Evolutionary conservation across 805 yeast species (phyloP).

Genomic region (Candida arabinofermentans): DNA sequence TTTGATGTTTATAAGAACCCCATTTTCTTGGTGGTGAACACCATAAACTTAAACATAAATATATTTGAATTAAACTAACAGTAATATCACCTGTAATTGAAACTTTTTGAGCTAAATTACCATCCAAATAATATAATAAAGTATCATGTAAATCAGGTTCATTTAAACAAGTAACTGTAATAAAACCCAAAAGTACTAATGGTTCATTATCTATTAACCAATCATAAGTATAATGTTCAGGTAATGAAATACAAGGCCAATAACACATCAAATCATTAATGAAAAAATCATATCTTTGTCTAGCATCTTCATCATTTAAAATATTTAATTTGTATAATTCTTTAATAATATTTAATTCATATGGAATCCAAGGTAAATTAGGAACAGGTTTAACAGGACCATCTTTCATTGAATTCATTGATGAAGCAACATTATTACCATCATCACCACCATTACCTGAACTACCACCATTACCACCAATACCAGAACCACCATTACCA

Average conservation of each 20-base stretch:
- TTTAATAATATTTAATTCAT: conserved; percentile 33
- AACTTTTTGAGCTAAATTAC: conserved; percentile 40
- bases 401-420: conserved; percentile 34
- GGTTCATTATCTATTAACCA: conserved; percentile 41
- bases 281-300: conserved; percentile 33
- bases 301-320: conserved; percentile 33
- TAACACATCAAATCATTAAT: conserved; percentile 36
- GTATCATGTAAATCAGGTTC: conserved; percentile 40
- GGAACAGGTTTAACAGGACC: conserved; percentile 32
- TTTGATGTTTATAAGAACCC: conserved; percentile 51
- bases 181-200: conserved; percentile 37
- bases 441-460: conserved; percentile 2
- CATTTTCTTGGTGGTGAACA: conserved; percentile 47
- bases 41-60: conserved; percentile 47
- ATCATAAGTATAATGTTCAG: conserved; percentile 35
- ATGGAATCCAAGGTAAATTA: conserved; percentile 34
- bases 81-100: conserved; percentile 42
- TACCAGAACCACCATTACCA: conserved; percentile 1
- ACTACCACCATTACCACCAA: conserved; percentile 1
- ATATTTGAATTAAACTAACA: conserved; percentile 38
- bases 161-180: conserved; percentile 46
- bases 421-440: conserved; percentile 22
- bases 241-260: conserved; percentile 47
- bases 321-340: conserved; percentile 36
- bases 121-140: conserved; percentile 41